Evolutionary conservation across 352 stramenopile genomes (phyloP).

Genomic region (Globisporangium mamillatum): DNA sequence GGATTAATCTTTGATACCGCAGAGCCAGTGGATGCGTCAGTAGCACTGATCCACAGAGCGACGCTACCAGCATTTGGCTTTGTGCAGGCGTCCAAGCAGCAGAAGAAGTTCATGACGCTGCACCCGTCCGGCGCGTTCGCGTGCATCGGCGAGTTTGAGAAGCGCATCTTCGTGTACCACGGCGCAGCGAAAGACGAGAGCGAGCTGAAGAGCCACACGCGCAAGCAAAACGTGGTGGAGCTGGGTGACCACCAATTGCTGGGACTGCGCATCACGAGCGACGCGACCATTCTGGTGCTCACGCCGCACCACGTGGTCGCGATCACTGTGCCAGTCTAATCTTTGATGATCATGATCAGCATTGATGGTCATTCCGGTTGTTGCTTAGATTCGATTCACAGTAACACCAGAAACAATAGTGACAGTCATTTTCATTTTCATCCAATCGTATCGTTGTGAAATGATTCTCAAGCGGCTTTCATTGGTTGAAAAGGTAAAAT

Average conservation of each 20-base stretch:
- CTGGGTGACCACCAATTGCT: conserved; percentile 62
- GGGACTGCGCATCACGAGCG: conserved; percentile 47
- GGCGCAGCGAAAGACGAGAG: conserved; percentile 25
- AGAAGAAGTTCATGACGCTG: conserved; percentile 83
- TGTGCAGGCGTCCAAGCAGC: conserved; percentile 84
- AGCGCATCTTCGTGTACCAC: conserved; percentile 75
- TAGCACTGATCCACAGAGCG: conserved; percentile 40
- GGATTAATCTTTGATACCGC: conserved; percentile 51
- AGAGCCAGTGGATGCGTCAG: conserved; percentile 5
- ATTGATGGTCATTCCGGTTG: background rate
- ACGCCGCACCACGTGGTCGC: conserved; percentile 44
- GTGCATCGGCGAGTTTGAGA: conserved; percentile 75
- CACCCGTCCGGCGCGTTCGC: conserved; percentile 51
- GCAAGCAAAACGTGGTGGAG: conserved; percentile 69
- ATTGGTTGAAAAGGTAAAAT: background rate
- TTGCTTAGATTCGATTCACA: background rate
- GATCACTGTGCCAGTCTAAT: conserved; percentile 22
- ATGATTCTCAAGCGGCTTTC: background rate
- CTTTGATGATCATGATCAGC: background rate
- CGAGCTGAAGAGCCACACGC: conserved; percentile 39
- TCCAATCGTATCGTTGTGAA: background rate
- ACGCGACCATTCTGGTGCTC: conserved; percentile 51
- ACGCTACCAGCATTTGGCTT: conserved; percentile 81
- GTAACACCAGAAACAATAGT: background rate
- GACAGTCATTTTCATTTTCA: background rate